Base-by-base conservation (phyloP, 176 grass and related monocot species). In the Oryza meyeriana region DNA sequence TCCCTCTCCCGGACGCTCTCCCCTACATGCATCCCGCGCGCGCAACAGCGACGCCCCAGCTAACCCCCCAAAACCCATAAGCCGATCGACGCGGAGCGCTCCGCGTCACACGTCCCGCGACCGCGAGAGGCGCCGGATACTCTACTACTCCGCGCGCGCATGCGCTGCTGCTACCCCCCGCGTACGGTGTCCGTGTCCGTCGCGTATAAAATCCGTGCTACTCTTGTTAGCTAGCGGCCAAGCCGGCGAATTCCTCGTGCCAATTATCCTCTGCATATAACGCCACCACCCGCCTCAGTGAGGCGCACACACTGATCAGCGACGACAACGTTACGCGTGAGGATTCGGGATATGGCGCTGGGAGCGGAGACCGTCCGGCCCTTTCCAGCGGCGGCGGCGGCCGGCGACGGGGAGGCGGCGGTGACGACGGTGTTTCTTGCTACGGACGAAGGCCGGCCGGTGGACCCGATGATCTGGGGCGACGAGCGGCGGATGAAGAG, bases 401-500 rank as follows among this genome's bases (percentile, higher is more conserved):
- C 74, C 74, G 65, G 3, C 14, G 27, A 25, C 12, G 8, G 71
- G 44, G 24, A 27, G 42, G 74, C 45, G 39, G 57, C 48, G 4
- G 12, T 27, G 8, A 8, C 27, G 64, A 28, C 50, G n/a, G 12
- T 78, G 30, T 69, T 86, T 80, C 87, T 78, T 4, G 57, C 67
- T 22, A 24, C 67, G 4, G 65, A 84, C 3, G 58, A 35, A 47
- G 82, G 64, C 10, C 24, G 12, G 31, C 39, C 57, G 17, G 66
- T 96, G 71, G 88, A 96, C 30, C 83, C 75, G 35, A 25, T 61
- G 64, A 71, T 95, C 20, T 96, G 83, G 90, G 42, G 55, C 27
- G 86, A 96, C 71, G 88, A 96, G 57, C 31, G 92, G 88, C 79
- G 83, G 78, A 79, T 96, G 93, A 93, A 96, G 85, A 84, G 69